Evolutionary conservation across 208 protist species (phyloP), one percentile per base, ranked within the genome.

Genomic region (Trypanosoma cruzi): DNA sequence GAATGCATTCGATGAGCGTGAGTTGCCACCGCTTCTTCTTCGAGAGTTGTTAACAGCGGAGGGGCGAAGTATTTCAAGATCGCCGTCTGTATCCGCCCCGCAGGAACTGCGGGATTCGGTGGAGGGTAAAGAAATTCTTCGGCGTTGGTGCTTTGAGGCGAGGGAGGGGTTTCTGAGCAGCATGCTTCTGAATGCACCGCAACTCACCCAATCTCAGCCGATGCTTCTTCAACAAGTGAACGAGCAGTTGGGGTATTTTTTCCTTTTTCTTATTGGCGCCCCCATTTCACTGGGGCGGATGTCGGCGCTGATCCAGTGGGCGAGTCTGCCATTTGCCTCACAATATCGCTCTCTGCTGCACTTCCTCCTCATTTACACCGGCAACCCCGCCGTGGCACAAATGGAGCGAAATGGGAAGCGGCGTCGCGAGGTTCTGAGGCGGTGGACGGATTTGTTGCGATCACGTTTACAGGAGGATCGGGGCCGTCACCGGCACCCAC

Each of bases 201-300:
- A 48, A 29, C 57, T 66, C 2, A 32, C 29, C 2, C 71, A 53
- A 26, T 56, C 71, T 24, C n/a, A 64, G 0, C 29, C 22, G 24
- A 28, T 26, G 4, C 24, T 76, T 14, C n/a, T 64, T n/a, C 53
- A 76, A 22, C 31, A 56, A 2, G 55, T 75, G 1, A 76, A 76
- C 44, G 53, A 64, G 8, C 62, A 70, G 36, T 3, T 76, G 11
- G 71, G 42, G 13, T 60, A 53, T 54, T n/a, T 84, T 8, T 74
- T 84, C n/a, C 56, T 32, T 13, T 28, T 61, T 32, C n/a, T 86
- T 24, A 22, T 77, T 61, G 55, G 59, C 20, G 55, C 72, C 14
- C 86, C 86, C 20, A 82, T 89, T 31, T 72, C 80, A 6, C 66
- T 91, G 28, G 60, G 78, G 5, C 82, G 82, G 13, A 60, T 91